Evolutionary conservation across 1,284 basidiomycete genomes (phyloP).

Genomic region (Mycena citricolor): DNA sequence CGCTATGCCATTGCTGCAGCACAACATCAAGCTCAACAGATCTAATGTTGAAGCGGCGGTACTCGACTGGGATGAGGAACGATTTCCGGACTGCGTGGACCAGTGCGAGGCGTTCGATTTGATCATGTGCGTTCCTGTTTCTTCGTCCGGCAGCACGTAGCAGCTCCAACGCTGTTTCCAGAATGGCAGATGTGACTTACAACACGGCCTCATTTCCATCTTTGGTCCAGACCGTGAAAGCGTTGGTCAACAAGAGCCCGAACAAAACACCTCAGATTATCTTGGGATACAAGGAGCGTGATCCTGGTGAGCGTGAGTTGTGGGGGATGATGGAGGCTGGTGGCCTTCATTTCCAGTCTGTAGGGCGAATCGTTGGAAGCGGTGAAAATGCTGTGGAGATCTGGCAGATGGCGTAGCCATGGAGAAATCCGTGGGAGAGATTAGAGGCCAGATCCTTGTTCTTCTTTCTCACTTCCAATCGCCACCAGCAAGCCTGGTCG

Average conservation of each 20-base stretch:
- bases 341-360: slow-evolving; percentile 52
- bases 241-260: background rate
- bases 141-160: too few relatives aligned
- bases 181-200: slow-evolving; percentile 2
- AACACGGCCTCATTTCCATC: slow-evolving; percentile 5
- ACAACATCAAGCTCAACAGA: slow-evolving; percentile 63
- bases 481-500: too few relatives aligned
- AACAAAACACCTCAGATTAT: slow-evolving; percentile 35
- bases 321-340: slow-evolving; percentile 40
- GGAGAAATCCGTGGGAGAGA: too few relatives aligned
- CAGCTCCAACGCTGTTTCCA: background rate
- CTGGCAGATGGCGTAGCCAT: too few relatives aligned
- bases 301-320: background rate
- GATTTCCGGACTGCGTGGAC: slow-evolving; percentile 48
- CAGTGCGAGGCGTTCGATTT: slow-evolving; percentile 47
- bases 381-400: slow-evolving; percentile 69
- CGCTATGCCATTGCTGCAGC: slow-evolving; percentile 74
- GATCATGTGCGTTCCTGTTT: slow-evolving; percentile 49
- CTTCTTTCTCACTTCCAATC: too few relatives aligned
- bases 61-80: slow-evolving; percentile 77
- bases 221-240: background rate
- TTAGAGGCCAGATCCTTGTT: too few relatives aligned
- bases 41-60: slow-evolving; percentile 39
- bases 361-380: slow-evolving; percentile 55
- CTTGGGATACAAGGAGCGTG: background rate